Base-by-base conservation (phyloP, 768 basidiomycete genomes). In the Auricularia auricula-judae region DNA sequence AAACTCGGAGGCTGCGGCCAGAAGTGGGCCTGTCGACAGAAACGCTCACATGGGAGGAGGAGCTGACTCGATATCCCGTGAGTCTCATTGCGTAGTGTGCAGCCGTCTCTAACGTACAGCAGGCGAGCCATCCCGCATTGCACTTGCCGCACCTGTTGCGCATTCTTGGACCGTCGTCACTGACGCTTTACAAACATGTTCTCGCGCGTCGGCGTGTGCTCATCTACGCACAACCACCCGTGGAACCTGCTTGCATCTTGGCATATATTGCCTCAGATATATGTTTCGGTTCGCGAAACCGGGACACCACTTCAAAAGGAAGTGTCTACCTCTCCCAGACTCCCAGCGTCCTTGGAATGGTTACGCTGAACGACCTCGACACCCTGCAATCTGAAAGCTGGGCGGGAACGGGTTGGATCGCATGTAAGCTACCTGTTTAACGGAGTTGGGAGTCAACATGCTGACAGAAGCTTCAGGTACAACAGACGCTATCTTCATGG, bases 401-500 rank as follows among this genome's bases (percentile, higher is more conserved):
- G 67, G 79, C 74, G 2, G 88, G 88, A 4, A 77, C 81, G 4
- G 91, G 91, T 21, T 93, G 90, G 90, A 84, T 93, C 63, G 91
- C 91, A 36, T 93, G 91, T 82, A 72, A 66, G 82, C 51, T 64
- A 47, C 62, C 21, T 34, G 66, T 33, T 34, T 61, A 8, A 47
- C 47, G 34, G n/a, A 29, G 21, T 54, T 23, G 29, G 18, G 34
- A 59, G 54, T 18, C 42, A 8, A 35, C 18, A 36, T 53, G 23
- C 34, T 62, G 36, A 35, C 43, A 43, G 7, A 5, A 62, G 36
- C 62, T 42, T 29, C 63, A 85, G 84, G 84, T 70, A 90, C 91
- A 10, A 91, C 91, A 1, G 91, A 93, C 67, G 86, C 90, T 8
- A 82, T 93, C 18, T 93, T 89, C 75, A 77, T 92, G 54, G 91